Conservation (phyloP, 202 grass and related monocot genomes). For the Bolboschoenoplectus hybrid region DNA sequence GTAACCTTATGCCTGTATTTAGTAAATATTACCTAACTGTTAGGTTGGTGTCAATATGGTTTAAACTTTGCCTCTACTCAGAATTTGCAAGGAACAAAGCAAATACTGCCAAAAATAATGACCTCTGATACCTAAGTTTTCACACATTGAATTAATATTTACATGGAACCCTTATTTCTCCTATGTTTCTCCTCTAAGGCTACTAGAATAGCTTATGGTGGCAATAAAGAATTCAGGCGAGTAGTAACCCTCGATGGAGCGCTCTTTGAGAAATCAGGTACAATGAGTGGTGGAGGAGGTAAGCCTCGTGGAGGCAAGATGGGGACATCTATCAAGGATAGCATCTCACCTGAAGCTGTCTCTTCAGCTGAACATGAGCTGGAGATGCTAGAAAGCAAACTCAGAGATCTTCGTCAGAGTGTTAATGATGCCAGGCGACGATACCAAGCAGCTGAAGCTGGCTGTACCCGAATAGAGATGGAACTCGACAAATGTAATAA, state of each 20-base stretch:
- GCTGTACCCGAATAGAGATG: conserved; percentile 64
- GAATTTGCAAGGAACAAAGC: not conserved
- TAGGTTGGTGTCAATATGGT: not conserved
- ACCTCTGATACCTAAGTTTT: conserved; percentile 10
- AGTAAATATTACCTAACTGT: not conserved
- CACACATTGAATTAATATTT: not conserved
- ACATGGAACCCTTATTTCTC: not conserved
- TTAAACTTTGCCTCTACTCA: conserved; percentile 15
- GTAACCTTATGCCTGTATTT: conserved; percentile 5
- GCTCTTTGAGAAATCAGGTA: conserved; percentile 87
- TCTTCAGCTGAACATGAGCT: conserved; percentile 68
- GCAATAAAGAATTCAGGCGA: conserved; percentile 68
- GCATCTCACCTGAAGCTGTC: conserved; percentile 63
- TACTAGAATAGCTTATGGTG: conserved; percentile 77
- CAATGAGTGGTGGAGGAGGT: conserved; percentile 87
- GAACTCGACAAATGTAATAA: conserved; percentile 80
- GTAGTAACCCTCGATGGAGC: conserved; percentile 90
- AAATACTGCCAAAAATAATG: not conserved
- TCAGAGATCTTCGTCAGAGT: conserved; percentile 58
- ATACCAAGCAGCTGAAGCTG: conserved; percentile 62
- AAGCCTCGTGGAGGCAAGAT: conserved; percentile 79
- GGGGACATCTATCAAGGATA: conserved; percentile 73
- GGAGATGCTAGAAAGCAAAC: conserved; percentile 60
- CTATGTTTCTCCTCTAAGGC: conserved; percentile 55
- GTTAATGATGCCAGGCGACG: conserved; percentile 58